phyloP scores from a whole-genome alignment of 2,329 filamentous ascomycete genomes.

The Rutstroemia sp. region DNA sequence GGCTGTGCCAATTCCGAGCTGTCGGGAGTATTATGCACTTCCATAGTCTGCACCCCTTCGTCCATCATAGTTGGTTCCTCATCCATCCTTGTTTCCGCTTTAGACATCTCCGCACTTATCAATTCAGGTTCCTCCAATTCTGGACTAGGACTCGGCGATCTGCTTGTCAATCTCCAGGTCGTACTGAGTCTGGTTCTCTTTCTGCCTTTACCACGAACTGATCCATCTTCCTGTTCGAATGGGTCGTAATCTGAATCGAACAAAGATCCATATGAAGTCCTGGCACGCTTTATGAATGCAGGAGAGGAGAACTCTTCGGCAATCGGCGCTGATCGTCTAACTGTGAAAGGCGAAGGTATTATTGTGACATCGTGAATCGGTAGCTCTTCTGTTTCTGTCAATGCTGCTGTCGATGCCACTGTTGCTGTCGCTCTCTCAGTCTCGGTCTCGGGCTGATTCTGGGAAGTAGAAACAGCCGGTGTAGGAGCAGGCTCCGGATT shows the following conservation, averaged over 20 bases:
- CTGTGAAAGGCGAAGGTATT: constrained; percentile 12
- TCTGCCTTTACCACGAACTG: constrained; percentile 50
- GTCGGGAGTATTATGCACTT: constrained; percentile 23
- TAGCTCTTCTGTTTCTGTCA: constrained; percentile 10
- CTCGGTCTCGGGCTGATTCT: too few relatives aligned
- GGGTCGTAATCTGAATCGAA: constrained; percentile 59
- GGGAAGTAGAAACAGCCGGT: constrained; percentile 14
- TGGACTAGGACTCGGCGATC: constrained; percentile 60
- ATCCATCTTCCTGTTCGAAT: constrained; percentile 60
- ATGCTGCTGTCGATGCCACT: constrained; percentile 16
- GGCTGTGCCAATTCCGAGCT: constrained; percentile 6
- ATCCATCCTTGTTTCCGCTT: too few relatives aligned
- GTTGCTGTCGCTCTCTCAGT: constrained; percentile 13
- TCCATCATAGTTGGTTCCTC: constrained; percentile 29
- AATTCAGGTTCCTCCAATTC: constrained; percentile 6
- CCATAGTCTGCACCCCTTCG: constrained; percentile 35
- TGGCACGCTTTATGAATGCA: constrained; percentile 67
- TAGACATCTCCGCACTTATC: constrained; percentile 9
- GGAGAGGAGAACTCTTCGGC: constrained; percentile 63
- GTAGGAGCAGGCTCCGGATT: constrained; percentile 25
- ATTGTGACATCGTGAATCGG: constrained; percentile 17
- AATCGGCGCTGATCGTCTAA: constrained; percentile 32
- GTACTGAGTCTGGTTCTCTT: constrained; percentile 63
- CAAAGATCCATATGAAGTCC: constrained; percentile 61
- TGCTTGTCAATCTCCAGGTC: constrained; percentile 68